Percentiles rank a stretch among this genome's conserved stretches.
Conservation (phyloP, 768 basidiomycete species). For the Boletus eberwhitei region DNA sequence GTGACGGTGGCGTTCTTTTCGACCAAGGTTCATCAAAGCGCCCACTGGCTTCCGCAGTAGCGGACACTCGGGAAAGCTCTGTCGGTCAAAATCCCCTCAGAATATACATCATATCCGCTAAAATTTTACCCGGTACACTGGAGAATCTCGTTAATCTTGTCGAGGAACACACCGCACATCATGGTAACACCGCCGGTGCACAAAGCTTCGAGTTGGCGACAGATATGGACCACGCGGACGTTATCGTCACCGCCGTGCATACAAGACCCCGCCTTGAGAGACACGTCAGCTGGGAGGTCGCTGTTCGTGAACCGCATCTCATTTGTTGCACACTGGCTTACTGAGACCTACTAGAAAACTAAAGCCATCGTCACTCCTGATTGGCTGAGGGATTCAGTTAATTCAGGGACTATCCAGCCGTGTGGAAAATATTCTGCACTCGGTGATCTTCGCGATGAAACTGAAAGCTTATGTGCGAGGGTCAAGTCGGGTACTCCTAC, state of each 20-base stretch:
- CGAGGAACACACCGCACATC: slow-evolving; percentile 9
- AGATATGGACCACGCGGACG: slow-evolving; percentile 49
- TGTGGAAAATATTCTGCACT: slow-evolving; percentile 59
- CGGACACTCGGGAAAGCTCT: slow-evolving; percentile 2
- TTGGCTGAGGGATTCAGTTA: slow-evolving; percentile 64
- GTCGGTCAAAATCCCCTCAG: slow-evolving; percentile 10
- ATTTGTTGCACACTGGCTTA: not conserved
- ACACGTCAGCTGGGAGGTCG: slow-evolving; percentile 61
- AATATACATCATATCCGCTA: slow-evolving; percentile 34
- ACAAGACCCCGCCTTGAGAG: slow-evolving; percentile 70
- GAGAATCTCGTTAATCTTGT: slow-evolving; percentile 26
- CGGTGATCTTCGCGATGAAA: slow-evolving; percentile 45
- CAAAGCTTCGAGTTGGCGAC: slow-evolving; percentile 35
- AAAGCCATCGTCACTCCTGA: slow-evolving; percentile 68
- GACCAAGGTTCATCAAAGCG: slow-evolving; percentile 14
- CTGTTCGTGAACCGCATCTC: slow-evolving; percentile 47
- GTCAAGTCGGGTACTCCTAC: not conserved
- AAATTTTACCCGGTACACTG: slow-evolving; percentile 24
- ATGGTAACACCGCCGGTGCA: not conserved
- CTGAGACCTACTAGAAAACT: slow-evolving; percentile 42
- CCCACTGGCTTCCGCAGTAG: slow-evolving; percentile 1
- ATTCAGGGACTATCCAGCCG: slow-evolving; percentile 41
- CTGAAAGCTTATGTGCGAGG: slow-evolving; percentile 43
- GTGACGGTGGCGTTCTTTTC: not conserved
- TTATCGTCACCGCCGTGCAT: slow-evolving; percentile 61